phyloP scores from a whole-genome alignment of 2,329 filamentous ascomycete genomes.

The Exserohilum turcica region DNA sequence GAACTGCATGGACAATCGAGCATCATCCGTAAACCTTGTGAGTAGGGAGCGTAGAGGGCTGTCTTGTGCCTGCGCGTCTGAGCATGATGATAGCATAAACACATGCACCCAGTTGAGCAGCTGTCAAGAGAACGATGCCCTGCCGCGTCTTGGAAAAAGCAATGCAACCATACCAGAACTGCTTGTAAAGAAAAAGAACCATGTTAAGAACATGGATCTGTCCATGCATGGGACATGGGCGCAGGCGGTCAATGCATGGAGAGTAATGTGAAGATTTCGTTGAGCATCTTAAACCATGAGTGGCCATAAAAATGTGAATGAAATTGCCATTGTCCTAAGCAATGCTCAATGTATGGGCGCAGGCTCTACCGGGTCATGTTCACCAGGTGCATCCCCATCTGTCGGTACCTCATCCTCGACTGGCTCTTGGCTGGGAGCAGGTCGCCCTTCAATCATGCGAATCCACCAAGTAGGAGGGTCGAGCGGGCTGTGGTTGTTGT shows the following conservation, averaged over 20 bases:
- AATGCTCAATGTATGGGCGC: slow-evolving; percentile 19
- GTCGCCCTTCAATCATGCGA: slow-evolving; percentile 70
- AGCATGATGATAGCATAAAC: too few species aligned
- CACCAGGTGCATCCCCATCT: slow-evolving; percentile 4
- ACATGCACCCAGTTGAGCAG: slow-evolving; percentile 1
- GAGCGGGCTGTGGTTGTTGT: slow-evolving; percentile 81
- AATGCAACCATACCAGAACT: slow-evolving; percentile 1
- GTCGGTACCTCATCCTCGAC: slow-evolving; percentile 15
- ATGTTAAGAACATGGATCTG: not conserved
- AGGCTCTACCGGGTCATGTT: slow-evolving; percentile 15
- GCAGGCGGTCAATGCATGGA: not conserved
- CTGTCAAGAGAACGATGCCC: slow-evolving; percentile 4
- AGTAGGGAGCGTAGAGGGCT: too few species aligned
- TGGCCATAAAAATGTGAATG: slow-evolving; percentile 29
- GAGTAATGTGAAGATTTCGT: not conserved
- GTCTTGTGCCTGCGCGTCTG: too few species aligned
- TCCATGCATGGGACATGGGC: not conserved
- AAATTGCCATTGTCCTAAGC: not conserved
- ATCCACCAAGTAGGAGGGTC: slow-evolving; percentile 92
- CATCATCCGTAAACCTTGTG: too few species aligned
- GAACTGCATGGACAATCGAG: too few species aligned
- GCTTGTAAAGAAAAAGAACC: not conserved
- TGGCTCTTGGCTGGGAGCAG: slow-evolving; percentile 26
- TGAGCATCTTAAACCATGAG: slow-evolving; percentile 37
- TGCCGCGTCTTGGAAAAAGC: slow-evolving; percentile 3